Conservation (phyloP, 2,329 filamentous ascomycete species). For the Myriosclerotinia curreyana region DNA sequence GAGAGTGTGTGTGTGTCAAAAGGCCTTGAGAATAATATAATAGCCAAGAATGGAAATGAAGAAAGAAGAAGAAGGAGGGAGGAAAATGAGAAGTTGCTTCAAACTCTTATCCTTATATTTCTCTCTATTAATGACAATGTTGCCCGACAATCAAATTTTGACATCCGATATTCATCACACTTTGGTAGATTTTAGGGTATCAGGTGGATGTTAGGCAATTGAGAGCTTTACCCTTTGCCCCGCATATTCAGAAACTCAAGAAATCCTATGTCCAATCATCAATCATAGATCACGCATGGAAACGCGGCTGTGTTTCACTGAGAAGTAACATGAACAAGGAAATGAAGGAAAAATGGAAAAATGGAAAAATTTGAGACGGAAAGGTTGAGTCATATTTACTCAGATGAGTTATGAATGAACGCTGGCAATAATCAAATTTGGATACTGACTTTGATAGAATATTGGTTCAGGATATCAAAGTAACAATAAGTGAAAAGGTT, state of each 20-base stretch:
- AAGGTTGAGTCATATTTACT: not conserved
- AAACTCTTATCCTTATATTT: constrained; percentile 12
- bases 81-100: not conserved
- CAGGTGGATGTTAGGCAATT: constrained; percentile 10
- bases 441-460: not conserved
- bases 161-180: constrained; percentile 13
- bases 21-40: not conserved
- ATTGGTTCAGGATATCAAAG: not conserved
- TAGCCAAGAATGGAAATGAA: not conserved
- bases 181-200: constrained; percentile 2
- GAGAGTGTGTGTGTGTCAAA: too few relatives aligned
- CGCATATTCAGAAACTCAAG: constrained; percentile 2
- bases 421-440: not conserved
- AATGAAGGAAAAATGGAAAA: not conserved
- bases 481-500: not conserved
- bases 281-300: constrained; percentile 5
- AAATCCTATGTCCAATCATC: not conserved
- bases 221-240: constrained; percentile 10
- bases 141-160: constrained; percentile 8
- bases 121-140: too few relatives aligned
- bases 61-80: not conserved
- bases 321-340: constrained; percentile 4
- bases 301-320: constrained; percentile 9
- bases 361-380: not conserved
- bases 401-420: not conserved